phyloP scores from a whole-genome alignment of 73 alveolate genomes.

The Paramecium sexaurelia region DNA sequence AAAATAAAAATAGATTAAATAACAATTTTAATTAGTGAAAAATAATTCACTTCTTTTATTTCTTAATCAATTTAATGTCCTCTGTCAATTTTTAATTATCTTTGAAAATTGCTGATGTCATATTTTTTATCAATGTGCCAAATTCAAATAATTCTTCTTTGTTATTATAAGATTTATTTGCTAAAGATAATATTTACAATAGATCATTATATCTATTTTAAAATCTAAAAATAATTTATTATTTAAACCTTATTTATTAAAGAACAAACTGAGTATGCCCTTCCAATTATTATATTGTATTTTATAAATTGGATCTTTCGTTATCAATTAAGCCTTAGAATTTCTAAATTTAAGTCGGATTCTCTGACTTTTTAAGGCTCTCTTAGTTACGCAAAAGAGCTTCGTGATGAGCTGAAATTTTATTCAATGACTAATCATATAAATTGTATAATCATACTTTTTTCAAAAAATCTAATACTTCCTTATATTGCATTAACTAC shows the following conservation, averaged over 20 bases:
- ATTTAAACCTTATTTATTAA: not conserved
- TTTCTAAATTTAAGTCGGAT: not conserved
- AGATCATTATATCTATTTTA: not conserved
- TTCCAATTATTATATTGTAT: not conserved
- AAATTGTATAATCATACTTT: not conserved
- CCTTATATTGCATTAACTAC: not conserved
- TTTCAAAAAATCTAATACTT: not conserved
- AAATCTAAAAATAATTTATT: not conserved
- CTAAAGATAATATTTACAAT: not conserved
- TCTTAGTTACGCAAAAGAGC: not conserved
- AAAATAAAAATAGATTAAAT: not conserved
- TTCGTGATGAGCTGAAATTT: not conserved
- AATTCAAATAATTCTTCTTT: not conserved
- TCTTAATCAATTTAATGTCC: not conserved
- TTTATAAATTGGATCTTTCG: not conserved
- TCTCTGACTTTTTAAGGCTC: not conserved
- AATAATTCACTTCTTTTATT: not conserved
- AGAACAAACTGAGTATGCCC: not conserved
- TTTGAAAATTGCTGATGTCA: not conserved
- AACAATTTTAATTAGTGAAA: not conserved
- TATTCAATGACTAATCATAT: not conserved
- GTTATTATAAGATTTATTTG: not conserved
- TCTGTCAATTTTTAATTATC: constrained; percentile 32
- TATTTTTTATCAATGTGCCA: not conserved
- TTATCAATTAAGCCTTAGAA: not conserved